Conservation (phyloP, 2,329 filamentous ascomycete genomes). For the Phyllosticta citribraziliensis region DNA sequence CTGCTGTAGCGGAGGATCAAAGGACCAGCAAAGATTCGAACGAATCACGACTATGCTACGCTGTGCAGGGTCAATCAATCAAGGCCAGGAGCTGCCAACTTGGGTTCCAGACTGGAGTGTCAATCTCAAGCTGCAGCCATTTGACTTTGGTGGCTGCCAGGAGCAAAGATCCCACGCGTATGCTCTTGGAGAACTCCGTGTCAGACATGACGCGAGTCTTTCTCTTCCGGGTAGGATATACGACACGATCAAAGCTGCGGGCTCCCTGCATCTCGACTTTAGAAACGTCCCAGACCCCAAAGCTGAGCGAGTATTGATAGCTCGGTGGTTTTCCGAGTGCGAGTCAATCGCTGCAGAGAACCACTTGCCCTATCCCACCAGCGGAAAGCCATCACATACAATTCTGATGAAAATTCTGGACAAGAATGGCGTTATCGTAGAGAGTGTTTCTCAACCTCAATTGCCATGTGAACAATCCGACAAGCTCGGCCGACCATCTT, state of each 20-base stretch:
- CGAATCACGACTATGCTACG: slow-evolving; percentile 9
- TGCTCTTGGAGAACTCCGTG: neutral
- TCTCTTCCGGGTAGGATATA: slow-evolving; percentile 3
- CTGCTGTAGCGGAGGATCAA: slow-evolving; percentile 2
- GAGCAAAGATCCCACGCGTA: neutral
- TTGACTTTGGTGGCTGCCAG: slow-evolving; percentile 6
- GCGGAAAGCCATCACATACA: neutral
- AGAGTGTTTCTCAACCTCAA: neutral
- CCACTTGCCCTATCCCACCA: slow-evolving; percentile 2
- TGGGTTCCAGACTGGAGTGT: slow-evolving; percentile 9
- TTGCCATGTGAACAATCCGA: neutral
- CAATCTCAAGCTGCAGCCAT: slow-evolving; percentile 1
- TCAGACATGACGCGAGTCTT: neutral
- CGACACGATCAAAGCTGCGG: slow-evolving; percentile 1
- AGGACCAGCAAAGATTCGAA: slow-evolving; percentile 3
- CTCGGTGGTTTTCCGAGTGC: slow-evolving; percentile 4
- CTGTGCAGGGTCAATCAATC: slow-evolving; percentile 7
- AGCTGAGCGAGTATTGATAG: slow-evolving; percentile 2
- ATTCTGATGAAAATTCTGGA: slow-evolving; percentile 7
- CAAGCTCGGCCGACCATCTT: neutral
- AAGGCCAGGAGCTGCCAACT: slow-evolving; percentile 4
- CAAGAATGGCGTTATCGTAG: neutral
- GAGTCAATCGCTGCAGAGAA: neutral
- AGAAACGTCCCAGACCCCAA: neutral
- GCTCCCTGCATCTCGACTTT: slow-evolving; percentile 3